Percentiles rank a stretch among this genome's conserved stretches.
Evolutionary conservation across 2,329 filamentous ascomycete genomes (phyloP).

Genomic region (Xylaria sp.): DNA sequence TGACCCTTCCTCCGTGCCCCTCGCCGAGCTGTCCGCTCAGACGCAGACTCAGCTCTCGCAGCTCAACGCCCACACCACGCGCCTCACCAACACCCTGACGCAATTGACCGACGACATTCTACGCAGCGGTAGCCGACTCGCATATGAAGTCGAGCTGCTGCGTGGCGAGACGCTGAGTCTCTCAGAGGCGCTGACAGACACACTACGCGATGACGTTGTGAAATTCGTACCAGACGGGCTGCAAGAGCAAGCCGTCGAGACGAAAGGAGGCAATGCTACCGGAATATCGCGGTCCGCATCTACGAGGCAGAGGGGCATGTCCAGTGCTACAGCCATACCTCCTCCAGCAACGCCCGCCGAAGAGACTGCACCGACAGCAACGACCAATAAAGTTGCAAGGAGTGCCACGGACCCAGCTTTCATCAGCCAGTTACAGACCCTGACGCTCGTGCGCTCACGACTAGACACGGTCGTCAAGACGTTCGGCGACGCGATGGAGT

Average conservation of each 20-base stretch:
- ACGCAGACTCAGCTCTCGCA: slow-evolving; percentile 87
- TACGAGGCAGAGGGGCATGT: slow-evolving; percentile 42
- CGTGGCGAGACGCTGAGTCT: slow-evolving; percentile 88
- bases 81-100: slow-evolving; percentile 83
- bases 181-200: slow-evolving; percentile 79
- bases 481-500: slow-evolving; percentile 96
- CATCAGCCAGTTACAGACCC: slow-evolving; percentile 81
- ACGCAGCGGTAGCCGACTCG: slow-evolving; percentile 84
- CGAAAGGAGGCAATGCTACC: neutral
- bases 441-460: slow-evolving; percentile 84
- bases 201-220: slow-evolving; percentile 75
- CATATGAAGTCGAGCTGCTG: slow-evolving; percentile 93
- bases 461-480: slow-evolving; percentile 89
- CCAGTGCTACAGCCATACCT: slow-evolving; percentile 37
- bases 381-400: slow-evolving; percentile 31
- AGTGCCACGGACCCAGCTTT: slow-evolving; percentile 63
- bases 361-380: neutral
- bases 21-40: slow-evolving; percentile 82
- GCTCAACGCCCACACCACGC: slow-evolving; percentile 87
- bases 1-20: slow-evolving; percentile 60
- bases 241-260: slow-evolving; percentile 47
- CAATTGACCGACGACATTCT: slow-evolving; percentile 95
- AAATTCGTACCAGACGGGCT: slow-evolving; percentile 73
- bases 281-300: slow-evolving; percentile 33
- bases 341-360: slow-evolving; percentile 36